phyloP scores from a whole-genome alignment of 768 basidiomycete genomes.

The Pholiota molesta region DNA sequence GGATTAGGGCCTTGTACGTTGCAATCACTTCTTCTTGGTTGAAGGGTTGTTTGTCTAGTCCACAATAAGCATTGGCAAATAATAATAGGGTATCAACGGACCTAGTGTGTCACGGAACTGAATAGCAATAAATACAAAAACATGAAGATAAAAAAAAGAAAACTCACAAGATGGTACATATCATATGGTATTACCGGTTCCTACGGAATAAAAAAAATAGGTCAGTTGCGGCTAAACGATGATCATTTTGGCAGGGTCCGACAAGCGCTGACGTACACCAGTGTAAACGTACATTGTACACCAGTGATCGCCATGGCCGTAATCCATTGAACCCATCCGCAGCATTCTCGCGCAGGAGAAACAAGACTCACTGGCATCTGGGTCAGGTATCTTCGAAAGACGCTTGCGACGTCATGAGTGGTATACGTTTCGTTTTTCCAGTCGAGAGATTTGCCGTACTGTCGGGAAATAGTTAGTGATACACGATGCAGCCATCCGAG shows the following conservation, averaged over 20 bases:
- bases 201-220: constrained; percentile 39
- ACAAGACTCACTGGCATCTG: constrained; percentile 84
- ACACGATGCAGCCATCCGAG: background rate
- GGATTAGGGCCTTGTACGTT: constrained; percentile 84
- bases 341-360: background rate
- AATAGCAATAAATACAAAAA: constrained; percentile 3
- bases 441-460: constrained; percentile 94
- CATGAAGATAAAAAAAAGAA: constrained; percentile 15
- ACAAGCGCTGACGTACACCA: background rate
- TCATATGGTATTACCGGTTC: constrained; percentile 94
- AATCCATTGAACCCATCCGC: background rate
- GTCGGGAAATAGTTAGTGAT: constrained; percentile 7
- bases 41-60: constrained; percentile 63
- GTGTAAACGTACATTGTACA: background rate
- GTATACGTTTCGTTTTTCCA: constrained; percentile 88
- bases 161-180: constrained; percentile 83
- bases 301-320: background rate
- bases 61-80: constrained; percentile 19
- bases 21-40: constrained; percentile 74
- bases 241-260: constrained; percentile 1
- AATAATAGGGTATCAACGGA: constrained; percentile 1
- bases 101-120: constrained; percentile 83
- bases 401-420: constrained; percentile 96
- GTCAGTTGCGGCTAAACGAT: constrained; percentile 8
- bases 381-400: constrained; percentile 93